phyloP scores from a whole-genome alignment of 108 stramenopile genomes.

The Chaetoceros tenuissimus region DNA sequence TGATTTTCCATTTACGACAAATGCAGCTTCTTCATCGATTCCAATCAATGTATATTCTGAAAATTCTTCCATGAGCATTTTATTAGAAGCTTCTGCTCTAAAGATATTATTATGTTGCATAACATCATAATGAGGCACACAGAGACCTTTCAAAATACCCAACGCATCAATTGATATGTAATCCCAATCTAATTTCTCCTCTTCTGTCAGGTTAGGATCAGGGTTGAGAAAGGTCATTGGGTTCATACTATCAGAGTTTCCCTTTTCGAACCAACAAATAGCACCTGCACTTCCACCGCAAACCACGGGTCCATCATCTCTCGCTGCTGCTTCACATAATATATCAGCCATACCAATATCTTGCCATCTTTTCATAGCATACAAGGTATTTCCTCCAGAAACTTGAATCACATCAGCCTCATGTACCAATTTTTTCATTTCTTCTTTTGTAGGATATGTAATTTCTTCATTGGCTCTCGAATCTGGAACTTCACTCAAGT shows the following conservation, averaged over 20 bases:
- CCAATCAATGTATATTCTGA: slow-evolving; percentile 35
- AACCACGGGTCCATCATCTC: slow-evolving; percentile 33
- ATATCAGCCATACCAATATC: slow-evolving; percentile 40
- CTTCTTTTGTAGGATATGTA: slow-evolving; percentile 12
- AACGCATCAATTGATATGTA: slow-evolving; percentile 52
- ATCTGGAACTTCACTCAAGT: slow-evolving; percentile 26
- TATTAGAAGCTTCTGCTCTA: slow-evolving; percentile 53
- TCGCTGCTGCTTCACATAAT: slow-evolving; percentile 30
- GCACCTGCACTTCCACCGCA: slow-evolving; percentile 78
- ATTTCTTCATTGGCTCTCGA: slow-evolving; percentile 21
- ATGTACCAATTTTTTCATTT: slow-evolving; percentile 27
- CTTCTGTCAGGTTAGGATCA: slow-evolving; percentile 35
- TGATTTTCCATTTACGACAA: slow-evolving; percentile 53
- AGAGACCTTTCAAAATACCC: slow-evolving; percentile 50
- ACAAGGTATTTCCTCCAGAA: slow-evolving; percentile 79
- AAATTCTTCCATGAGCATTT: slow-evolving; percentile 47
- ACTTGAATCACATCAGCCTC: slow-evolving; percentile 58
- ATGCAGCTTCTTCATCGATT: slow-evolving; percentile 76
- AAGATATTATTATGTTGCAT: slow-evolving; percentile 70
- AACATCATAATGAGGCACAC: slow-evolving; percentile 65
- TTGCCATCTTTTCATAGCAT: slow-evolving; percentile 73
- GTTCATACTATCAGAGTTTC: slow-evolving; percentile 60
- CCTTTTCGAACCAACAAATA: slow-evolving; percentile 83
- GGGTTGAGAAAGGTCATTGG: slow-evolving; percentile 20
- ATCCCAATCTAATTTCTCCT: slow-evolving; percentile 13